Percentiles rank a stretch among this genome's conserved stretches.
phyloP scores from a whole-genome alignment of 2,329 filamentous ascomycete species.

The Arachnopeziza araneosa region DNA sequence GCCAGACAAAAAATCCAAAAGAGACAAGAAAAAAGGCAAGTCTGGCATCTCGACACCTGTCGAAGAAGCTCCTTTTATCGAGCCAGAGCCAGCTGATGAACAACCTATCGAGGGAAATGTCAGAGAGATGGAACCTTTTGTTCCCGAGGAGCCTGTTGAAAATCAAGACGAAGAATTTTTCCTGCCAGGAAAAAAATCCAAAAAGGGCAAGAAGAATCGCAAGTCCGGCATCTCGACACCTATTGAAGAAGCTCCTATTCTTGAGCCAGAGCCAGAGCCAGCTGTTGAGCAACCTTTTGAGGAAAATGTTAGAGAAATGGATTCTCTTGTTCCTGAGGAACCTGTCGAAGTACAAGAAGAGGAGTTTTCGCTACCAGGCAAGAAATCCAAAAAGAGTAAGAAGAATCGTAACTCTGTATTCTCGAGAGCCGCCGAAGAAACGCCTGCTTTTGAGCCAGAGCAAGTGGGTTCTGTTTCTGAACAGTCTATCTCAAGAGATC shows the following conservation, averaged over 20 bases:
- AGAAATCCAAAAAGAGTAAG: not conserved
- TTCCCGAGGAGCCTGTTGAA: not conserved
- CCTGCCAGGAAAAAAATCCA: not conserved
- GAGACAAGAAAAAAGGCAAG: constrained; percentile 21
- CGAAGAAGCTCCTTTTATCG: constrained; percentile 6
- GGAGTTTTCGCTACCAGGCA: not conserved
- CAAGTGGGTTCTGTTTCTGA: not conserved
- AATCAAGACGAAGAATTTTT: not conserved
- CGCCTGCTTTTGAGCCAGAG: not conserved
- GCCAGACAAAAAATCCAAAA: constrained; percentile 21
- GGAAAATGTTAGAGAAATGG: too few relatives aligned
- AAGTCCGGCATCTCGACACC: not conserved
- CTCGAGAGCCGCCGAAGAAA: not conserved
- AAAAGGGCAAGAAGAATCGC: not conserved
- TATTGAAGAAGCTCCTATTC: too few relatives aligned
- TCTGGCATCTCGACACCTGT: constrained; percentile 1
- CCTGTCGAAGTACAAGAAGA: not conserved
- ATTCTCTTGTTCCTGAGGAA: too few relatives aligned
- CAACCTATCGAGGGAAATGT: not conserved
- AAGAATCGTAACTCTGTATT: constrained; percentile 6
- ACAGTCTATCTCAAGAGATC: not conserved
- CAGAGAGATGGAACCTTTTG: not conserved
- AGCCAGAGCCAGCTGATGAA: not conserved
- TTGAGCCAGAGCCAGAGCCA: too few relatives aligned
- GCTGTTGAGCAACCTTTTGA: too few relatives aligned